Evolutionary conservation across 2,329 filamentous ascomycete genomes (phyloP), one percentile per base, ranked within the genome.

Genomic region (Sporothrix mexicana): DNA sequence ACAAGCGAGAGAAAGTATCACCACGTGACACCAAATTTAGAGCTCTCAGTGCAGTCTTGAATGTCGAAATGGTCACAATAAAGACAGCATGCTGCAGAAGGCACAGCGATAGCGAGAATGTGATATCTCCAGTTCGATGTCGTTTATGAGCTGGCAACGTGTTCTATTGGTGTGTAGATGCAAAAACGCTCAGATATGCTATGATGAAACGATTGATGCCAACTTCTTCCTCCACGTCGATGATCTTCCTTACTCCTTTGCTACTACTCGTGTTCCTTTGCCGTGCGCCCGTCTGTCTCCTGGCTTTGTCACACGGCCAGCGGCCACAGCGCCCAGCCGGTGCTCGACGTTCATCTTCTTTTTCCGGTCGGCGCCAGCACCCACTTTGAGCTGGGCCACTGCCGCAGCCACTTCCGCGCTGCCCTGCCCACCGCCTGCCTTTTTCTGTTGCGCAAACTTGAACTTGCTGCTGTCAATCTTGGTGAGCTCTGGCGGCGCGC

Each of bases 401-500:
- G 59, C 68, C 3, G 72, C 61, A 0, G 68, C 69, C 59, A 67
- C 53, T 8, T 55, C 68, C 17, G 68, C 53, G 23, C 66, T 69
- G 25, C 66, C 66, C 30, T 53, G n/a, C 5, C 61, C 41, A 15
- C 69, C 69, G 8, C 53, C 69, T 9, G 36, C 36, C 45, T 67
- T 45, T 30, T 73, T 71, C 30, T 72, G 45, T 30, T 55, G 70
- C 6, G 70, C 69, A 70, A 75, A 74, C 61, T 92, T 84, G 79
- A 92, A 88, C 79, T 92, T 91, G 76, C 89, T 90, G 79, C 89
- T 89, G 74, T 80, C 79, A 81, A 87, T 86, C 74, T 87, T 90
- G 76, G 88, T 87, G 71, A 97, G 86, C 69, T 73, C 88, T 0
- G 95, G 94, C 43, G 95, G 95, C 51, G 93, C 94, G 77, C 90